These are phyloP conservation scores for Colletotrichum incanum DNA, from an alignment of 2,329 filamentous ascomycete genomes.

Conservation along the genomic window DNA sequence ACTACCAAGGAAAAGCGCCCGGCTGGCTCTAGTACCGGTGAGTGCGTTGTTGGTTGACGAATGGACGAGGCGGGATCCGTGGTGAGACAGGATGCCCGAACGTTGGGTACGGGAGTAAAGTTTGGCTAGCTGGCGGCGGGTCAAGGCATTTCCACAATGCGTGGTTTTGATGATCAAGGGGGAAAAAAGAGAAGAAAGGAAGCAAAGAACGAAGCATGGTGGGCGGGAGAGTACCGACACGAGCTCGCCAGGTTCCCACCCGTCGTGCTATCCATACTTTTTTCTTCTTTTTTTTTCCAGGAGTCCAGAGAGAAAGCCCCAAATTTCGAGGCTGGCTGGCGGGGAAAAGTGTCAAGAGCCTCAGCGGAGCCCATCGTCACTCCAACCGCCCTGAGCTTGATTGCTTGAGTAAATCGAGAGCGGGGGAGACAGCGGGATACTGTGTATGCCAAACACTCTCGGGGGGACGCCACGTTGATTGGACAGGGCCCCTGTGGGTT, in stretches of 20 bases:
- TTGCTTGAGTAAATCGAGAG: slow-evolving; percentile 6
- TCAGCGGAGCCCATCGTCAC: not conserved
- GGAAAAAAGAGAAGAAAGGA: not conserved
- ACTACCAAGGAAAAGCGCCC: slow-evolving; percentile 12
- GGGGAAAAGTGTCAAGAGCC: slow-evolving; percentile 5
- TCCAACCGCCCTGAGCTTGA: not conserved
- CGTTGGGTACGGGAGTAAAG: slow-evolving; percentile 5
- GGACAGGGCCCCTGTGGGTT: not conserved
- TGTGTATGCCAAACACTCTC: slow-evolving; percentile 19
- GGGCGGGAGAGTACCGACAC: slow-evolving; percentile 31
- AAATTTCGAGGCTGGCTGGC: slow-evolving; percentile 8
- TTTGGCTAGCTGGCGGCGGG: slow-evolving; percentile 7
- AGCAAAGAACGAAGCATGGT: slow-evolving; percentile 6
- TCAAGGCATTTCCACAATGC: not conserved
- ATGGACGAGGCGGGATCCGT: slow-evolving; percentile 2
- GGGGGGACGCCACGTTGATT: not conserved
- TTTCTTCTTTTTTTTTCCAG: not conserved
- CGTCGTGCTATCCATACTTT: not conserved
- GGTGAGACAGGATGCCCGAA: slow-evolving; percentile 18
- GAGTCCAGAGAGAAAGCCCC: not conserved
- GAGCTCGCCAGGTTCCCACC: slow-evolving; percentile 16
- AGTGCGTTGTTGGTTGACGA: slow-evolving; percentile 13
- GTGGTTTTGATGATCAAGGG: slow-evolving; percentile 3
- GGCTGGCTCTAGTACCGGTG: slow-evolving; percentile 4
- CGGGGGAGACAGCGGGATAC: not conserved